Base-by-base conservation (phyloP, 352 stramenopile species). In the Phytopythium montanum region DNA sequence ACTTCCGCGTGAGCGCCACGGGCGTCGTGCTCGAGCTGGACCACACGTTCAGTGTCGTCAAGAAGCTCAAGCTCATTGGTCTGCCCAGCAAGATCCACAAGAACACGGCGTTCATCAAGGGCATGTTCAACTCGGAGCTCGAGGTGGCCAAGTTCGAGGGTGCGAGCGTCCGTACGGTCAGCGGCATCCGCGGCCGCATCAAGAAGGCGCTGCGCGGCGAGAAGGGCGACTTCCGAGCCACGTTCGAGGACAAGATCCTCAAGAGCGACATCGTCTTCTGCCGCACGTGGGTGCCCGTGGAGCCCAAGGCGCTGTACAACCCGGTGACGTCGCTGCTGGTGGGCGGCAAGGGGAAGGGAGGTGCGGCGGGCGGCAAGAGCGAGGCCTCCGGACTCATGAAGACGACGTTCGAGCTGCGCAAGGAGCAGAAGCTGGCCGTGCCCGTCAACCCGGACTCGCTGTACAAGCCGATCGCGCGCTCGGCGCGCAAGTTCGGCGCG, bases 51-150 rank as follows among this genome's bases (percentile, higher is more conserved):
- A 90, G 92, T 61, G 88, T 99, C 31, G 94, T 99, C 59, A 99
- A 99, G 81, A 99, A 99, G 79, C 88, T 99, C 49, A 99, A 99
- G 81, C 86, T 99, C 13, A 97, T 99, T 28, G 98, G 98, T 65
- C 97, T 92, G 21, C 97, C 98, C 3, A 90, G 79, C 41, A 99
- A 99, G 75, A 98, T 99, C 55, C 84, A 93, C 84, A 98, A 99
- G 72, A 99, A 99, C 77, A 99, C 97, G 52, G 97, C 97, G 26
- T 99, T 99, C 70, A 97, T 99, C 75, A 89, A 86, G 58, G 92
- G 90, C 57, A 98, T 98, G 95, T 98, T 98, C 76, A 98, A 97
- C 76, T 91, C 85, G 6, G 88, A 97, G 62, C 79, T 97, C 29
- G 92, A 97, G 87, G 97, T 99, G 9, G 97, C 95, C 54, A 97